Evolutionary conservation across 139 green algal species (phyloP).

Genomic region (Tetradesmus obliquus): DNA sequence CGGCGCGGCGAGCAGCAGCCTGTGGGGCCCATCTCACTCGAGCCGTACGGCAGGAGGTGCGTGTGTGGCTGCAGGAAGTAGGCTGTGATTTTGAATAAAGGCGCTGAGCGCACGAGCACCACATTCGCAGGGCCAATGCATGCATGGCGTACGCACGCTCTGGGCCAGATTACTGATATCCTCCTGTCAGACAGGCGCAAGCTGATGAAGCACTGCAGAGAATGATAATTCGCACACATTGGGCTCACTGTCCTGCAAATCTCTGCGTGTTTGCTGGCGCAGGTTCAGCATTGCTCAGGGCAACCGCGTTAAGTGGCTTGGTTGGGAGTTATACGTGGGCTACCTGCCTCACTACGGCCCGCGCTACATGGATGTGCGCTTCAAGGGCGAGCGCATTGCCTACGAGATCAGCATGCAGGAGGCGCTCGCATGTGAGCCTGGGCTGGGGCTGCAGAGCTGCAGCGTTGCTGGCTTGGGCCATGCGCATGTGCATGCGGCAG

Average conservation of each 20-base stretch:
- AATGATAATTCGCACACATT: not conserved
- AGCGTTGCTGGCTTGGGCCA: not conserved
- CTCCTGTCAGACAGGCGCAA: not conserved
- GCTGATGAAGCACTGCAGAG: not conserved
- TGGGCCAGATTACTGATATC: no score
- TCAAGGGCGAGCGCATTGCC: slow-evolving; percentile 51
- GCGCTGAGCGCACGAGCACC: not conserved
- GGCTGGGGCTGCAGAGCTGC: not conserved
- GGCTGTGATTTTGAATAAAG: not conserved
- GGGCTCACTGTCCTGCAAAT: not conserved
- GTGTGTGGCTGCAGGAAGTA: not conserved
- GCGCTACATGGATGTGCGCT: slow-evolving; percentile 45
- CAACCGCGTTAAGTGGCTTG: slow-evolving; percentile 42
- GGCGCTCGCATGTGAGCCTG: slow-evolving; percentile 39
- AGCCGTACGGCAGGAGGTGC: slow-evolving; percentile 45
- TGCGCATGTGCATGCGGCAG: no score
- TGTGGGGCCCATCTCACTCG: slow-evolving; percentile 26
- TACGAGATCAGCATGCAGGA: slow-evolving; percentile 52
- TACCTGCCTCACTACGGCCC: slow-evolving; percentile 38
- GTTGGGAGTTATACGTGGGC: slow-evolving; percentile 39
- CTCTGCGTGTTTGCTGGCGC: not conserved
- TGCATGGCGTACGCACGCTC: not conserved
- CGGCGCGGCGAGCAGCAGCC: slow-evolving; percentile 28
- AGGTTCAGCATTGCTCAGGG: slow-evolving; percentile 42
- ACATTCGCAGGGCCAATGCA: not conserved